Conservation (phyloP, 768 basidiomycete genomes). For the Termitomyces sp. region DNA sequence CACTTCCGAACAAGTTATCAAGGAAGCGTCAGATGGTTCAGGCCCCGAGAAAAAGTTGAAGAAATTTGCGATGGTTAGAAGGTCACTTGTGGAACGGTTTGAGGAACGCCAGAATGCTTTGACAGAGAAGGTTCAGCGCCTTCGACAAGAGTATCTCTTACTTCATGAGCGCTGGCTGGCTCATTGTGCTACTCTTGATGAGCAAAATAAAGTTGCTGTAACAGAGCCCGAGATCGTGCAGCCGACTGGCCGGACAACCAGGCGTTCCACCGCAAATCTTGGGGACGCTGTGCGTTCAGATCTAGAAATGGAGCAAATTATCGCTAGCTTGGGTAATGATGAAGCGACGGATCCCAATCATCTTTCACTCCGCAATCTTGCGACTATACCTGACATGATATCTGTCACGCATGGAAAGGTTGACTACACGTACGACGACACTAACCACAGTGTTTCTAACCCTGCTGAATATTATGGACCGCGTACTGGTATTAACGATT, state of each 20-base stretch:
- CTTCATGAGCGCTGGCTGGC: slow-evolving; percentile 69
- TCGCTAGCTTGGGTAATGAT: slow-evolving; percentile 88
- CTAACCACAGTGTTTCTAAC: slow-evolving; percentile 73
- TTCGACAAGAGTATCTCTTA: slow-evolving; percentile 61
- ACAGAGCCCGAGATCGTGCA: slow-evolving; percentile 33
- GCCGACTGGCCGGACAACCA: slow-evolving; percentile 55
- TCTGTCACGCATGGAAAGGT: slow-evolving; percentile 56
- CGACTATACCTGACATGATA: slow-evolving; percentile 88
- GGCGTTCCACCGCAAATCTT: slow-evolving; percentile 62
- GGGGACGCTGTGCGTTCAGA: slow-evolving; percentile 93
- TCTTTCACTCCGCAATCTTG: slow-evolving; percentile 80
- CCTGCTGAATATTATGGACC: slow-evolving; percentile 74
- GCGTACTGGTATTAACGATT: slow-evolving; percentile 70
- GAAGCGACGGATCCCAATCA: slow-evolving; percentile 90
- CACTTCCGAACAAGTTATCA: slow-evolving; percentile 38
- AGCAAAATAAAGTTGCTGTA: slow-evolving; percentile 39
- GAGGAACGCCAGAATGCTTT: slow-evolving; percentile 43
- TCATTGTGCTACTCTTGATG: slow-evolving; percentile 67
- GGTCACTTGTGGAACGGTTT: slow-evolving; percentile 50
- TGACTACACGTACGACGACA: slow-evolving; percentile 73
- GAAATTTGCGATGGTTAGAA: slow-evolving; percentile 34
- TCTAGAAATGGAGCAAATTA: slow-evolving; percentile 95
- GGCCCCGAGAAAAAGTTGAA: slow-evolving; percentile 28
- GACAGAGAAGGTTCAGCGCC: slow-evolving; percentile 44
- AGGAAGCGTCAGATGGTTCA: slow-evolving; percentile 37